Evolutionary conservation across 1,284 basidiomycete species (phyloP), one percentile per base, ranked within the genome.

Genomic region (Pyrrhoderma lamaoense): DNA sequence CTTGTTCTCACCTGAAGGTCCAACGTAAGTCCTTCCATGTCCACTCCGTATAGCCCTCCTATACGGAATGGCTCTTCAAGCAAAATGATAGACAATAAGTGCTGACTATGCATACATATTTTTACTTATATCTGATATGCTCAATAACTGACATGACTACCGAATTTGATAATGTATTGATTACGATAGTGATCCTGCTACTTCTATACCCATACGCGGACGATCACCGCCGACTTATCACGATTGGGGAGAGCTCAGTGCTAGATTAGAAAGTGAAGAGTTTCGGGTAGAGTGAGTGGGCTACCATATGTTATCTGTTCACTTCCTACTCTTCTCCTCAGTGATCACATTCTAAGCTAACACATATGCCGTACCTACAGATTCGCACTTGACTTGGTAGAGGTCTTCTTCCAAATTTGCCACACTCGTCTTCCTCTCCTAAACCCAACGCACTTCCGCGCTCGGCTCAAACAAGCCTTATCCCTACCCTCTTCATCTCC

Each of bases 381-480:
- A 64, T 85, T 94, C 60, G 85, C 89, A 1, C 76, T 86, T 45
- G 90, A 94, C 69, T 79, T 94, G 48, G 82, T 93, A 61, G 90
- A 93, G 66, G 87, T 91, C 38, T 90, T 82, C 69, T 90, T 90
- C 65, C 88, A 91, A 65, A 88, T 93, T 55, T 89, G 89, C 42
- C 88, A 93, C 66, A 83, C 85, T 19, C 82, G 90, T 42, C 71
- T 89, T 45, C 88, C 89, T 47, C 77, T 91, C 48, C 79, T 91
- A 62, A 86, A 89, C 67, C 86, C 86, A 51, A 67, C 76, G 21
- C 77, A 82, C 57, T 89, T 93, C 65, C 83, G 86, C 55, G 72
- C 74, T 44, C 77, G 80, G 16, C 70, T 89, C 50, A 78, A 78
- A 54, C 56, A 66, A n/a, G 58, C 57, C 27, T 60, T 34, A 59